Percentiles rank a stretch among this genome's conserved stretches.
phyloP scores from a whole-genome alignment of 306 rosid genomes.

The Vigna unguiculata region DNA sequence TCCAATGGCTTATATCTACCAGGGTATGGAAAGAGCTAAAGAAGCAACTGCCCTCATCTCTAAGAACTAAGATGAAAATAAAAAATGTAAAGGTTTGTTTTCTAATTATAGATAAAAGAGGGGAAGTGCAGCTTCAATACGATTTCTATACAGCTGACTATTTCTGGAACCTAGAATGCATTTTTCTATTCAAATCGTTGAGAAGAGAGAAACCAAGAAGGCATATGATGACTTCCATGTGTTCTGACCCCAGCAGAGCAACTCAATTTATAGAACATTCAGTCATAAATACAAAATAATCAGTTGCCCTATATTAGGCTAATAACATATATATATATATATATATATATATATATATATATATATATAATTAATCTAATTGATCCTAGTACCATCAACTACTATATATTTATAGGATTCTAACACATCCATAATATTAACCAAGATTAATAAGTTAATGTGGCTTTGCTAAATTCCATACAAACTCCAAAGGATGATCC shows the following conservation, averaged over 20 bases:
- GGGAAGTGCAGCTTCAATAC: constrained; percentile 5
- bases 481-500: constrained; percentile 2
- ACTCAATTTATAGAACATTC: too few species aligned
- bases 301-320: too few species aligned
- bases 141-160: constrained; percentile 5
- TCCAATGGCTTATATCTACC: neutral
- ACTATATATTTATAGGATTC: too few species aligned
- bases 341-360: neutral
- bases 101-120: neutral
- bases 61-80: neutral
- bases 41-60: constrained; percentile 21
- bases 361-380: too few species aligned
- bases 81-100: neutral
- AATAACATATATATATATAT: neutral
- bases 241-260: too few species aligned
- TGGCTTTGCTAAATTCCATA: neutral
- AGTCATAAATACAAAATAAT: too few species aligned
- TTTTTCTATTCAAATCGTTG: neutral
- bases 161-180: constrained; percentile 11
- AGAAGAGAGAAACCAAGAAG: too few species aligned
- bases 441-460: neutral
- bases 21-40: constrained; percentile 6
- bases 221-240: neutral
- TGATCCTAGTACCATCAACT: too few species aligned
- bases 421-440: neutral